Base-by-base conservation (phyloP, 176 grass and related monocot species). In the Eleusine indica region DNA sequence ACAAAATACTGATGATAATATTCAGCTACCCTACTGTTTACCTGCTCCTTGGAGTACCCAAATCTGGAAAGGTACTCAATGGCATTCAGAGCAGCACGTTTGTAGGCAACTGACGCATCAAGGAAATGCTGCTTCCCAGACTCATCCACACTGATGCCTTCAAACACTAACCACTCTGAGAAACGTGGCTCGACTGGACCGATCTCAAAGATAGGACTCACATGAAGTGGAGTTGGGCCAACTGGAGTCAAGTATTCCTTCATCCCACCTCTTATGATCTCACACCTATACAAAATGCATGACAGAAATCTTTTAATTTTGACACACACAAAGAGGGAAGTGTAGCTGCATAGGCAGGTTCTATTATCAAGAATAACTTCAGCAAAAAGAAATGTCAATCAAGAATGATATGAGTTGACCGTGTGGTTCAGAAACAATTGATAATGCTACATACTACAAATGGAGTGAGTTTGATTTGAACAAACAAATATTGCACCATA, bases 21-120 rank as follows among this genome's bases (percentile, higher is more conserved):
- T 9, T 61, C 62, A 84, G 35, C 28, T 68, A 51, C 22, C 15
- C 21, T 75, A 69, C 29, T 49, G 73, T 17, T 32, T 54, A 98
- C 96, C 96, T 98, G 96, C 52, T 98, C 96, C 80, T 95, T 98
- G 80, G 93, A 98, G 72, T 98, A 95, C n/a, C 96, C 93, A 78
- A 98, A 98, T 30, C 22, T 90, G 7, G 91, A 91, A 54, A 98
- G 85, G 72, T 98, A 98, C 56, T 98, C 93, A 32, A 95, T 93
- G 76, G 96, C 96, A 83, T 98, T 93, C 62, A 98, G 91, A 40
- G 95, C 91, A 4, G 93, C 96, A 42, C 91, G 77, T 75, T 98
- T 98, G 83, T 90, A 98, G 25, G 93, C 93, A 35, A 98, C 92
- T 67, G 93, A 86, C 43, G 85, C 93, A 83, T 98, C 96, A 70